Evolutionary conservation across 2,329 filamentous ascomycete genomes (phyloP), one percentile per base, ranked within the genome.

Genomic region (Anisogramma anomala): DNA sequence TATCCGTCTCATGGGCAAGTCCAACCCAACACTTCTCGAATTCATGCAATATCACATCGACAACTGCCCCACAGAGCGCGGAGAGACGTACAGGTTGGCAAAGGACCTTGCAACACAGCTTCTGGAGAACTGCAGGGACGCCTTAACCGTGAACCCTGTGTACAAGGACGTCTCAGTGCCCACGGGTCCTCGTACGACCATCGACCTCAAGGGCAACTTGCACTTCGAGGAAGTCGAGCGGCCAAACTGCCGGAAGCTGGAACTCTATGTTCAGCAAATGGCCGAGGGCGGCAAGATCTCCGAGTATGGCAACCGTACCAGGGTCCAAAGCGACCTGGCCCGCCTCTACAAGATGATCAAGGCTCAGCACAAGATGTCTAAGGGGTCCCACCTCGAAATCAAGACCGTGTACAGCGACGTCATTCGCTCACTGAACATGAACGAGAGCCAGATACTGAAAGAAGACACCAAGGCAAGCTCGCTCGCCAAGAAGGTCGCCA

Each of bases 11-110:
- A 98, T 98, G 91, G 98, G 95, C 69, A 84, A 91, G 48, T 94
- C 91, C 25, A 98, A 96, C 60, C 91, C 91, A 2, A 82, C 85
- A 26, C 77, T 98, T 1, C 75, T 98, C 44, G 89, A 98, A 53
- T 98, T 95, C 65, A 98, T 98, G 91, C 91, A 98, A 60, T 96
- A 98, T 55, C 91, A 98, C 67, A 98, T 98, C 56, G 91, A 98
- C 56, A 91, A 96, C 68, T 96, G 89, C 67, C 91, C 91, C 1
- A 88, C 88, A 0, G 88, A 98, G 58, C 82, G 89, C 37, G 91
- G 91, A 45, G 91, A 98, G 67, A 98, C 91, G 1, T 98, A 98
- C 65, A 77, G 91, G 65, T 79, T 98, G n/a, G 91, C 91, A 32
- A 94, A 98, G 68, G 80, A 91, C 63, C 82, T 98, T 18, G 89